Percentiles rank a stretch among this genome's conserved stretches.
Conservation (phyloP, 805 yeast species). For the Blastobotrys terrestris region DNA sequence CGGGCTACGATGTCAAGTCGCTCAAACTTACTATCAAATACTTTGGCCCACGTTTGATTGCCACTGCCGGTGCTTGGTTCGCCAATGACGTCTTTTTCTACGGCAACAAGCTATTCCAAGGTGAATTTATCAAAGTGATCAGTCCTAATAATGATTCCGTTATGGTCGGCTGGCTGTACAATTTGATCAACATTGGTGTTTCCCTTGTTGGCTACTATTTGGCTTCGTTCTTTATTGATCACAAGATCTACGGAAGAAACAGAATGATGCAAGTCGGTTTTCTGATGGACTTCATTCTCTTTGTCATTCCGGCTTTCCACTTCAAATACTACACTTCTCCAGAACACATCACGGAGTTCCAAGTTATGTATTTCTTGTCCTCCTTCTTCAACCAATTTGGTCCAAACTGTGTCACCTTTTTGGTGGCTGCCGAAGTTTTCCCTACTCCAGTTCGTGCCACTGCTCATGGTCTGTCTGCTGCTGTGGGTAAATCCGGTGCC, state of each 20-base stretch:
- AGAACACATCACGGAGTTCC: conserved; percentile 29
- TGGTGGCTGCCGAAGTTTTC: conserved; percentile 59
- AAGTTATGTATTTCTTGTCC: conserved; percentile 52
- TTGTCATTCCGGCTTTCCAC: conserved; percentile 54
- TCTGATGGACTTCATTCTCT: conserved; percentile 47
- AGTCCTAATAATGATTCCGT: conserved; percentile 37
- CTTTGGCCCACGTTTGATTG: conserved; percentile 47
- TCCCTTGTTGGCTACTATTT: conserved; percentile 61
- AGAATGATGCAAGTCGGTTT: conserved; percentile 52
- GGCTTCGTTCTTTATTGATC: conserved; percentile 48
- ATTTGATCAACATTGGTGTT: conserved; percentile 42
- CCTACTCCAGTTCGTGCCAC: conserved; percentile 62
- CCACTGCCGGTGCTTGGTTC: conserved; percentile 57
- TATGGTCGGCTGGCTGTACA: conserved; percentile 54
- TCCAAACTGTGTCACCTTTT: conserved; percentile 58
- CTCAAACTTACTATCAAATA: conserved; percentile 23
- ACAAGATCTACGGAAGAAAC: conserved; percentile 46
- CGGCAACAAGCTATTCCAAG: conserved; percentile 51
- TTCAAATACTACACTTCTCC: conserved; percentile 39
- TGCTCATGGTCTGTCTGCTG: conserved; percentile 63
- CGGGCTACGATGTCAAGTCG: conserved; percentile 32
- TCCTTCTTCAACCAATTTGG: conserved; percentile 66
- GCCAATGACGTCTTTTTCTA: conserved; percentile 58
- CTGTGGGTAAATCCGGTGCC: conserved; percentile 60
- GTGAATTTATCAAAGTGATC: conserved; percentile 33